Evolutionary conservation across 768 basidiomycete species (phyloP), one percentile per base, ranked within the genome.

Genomic region (Leccinum rimulosum): DNA sequence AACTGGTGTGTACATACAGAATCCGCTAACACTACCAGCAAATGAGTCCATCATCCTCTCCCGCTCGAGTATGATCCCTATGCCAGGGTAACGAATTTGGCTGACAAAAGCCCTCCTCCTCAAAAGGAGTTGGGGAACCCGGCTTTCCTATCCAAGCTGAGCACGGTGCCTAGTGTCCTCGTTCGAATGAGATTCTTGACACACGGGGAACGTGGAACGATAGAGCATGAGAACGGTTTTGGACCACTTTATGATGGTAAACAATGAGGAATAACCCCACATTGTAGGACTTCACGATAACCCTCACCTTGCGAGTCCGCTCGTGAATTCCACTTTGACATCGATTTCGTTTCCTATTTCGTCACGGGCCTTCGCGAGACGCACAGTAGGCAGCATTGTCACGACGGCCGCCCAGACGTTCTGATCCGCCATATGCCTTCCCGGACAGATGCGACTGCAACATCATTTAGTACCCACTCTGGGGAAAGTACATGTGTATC

Each of bases 371-470:
- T 69, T 74, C 14, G 55, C 50, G 43, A 78, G 54, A 17, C 54
- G 59, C 52, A 76, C 19, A 0, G 70, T 68, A 1, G 73, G 65
- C n/a, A 78, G 61, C 15, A 72, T 56, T 8, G 69, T 72, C 17
- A 65, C 74, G 19, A 76, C 53, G 3, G 67, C 60, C 6, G 70
- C 69, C 73, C 72, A 78, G 38, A 76, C 30, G 8, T 62, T 72
- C 22, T 68, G 66, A 10, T 72, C 66, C 15, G 72, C 77, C 3
- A 79, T 47, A 28, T 74, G 58, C 28, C 47, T 62, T n/a, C 78
- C 76, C 14, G 77, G 68, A 54, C 76, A 77, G 17, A 62, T 38
- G 14, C 73, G 66, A 10, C 70, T 71, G 53, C 36, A 35, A 6
- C 3, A n/a, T 27, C 3, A 7, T 30, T 59, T 19, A 69, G 54